These are phyloP conservation scores for Lycium barbarum DNA, from an alignment of 257 asterid genomes.

Conservation along the genomic window DNA sequence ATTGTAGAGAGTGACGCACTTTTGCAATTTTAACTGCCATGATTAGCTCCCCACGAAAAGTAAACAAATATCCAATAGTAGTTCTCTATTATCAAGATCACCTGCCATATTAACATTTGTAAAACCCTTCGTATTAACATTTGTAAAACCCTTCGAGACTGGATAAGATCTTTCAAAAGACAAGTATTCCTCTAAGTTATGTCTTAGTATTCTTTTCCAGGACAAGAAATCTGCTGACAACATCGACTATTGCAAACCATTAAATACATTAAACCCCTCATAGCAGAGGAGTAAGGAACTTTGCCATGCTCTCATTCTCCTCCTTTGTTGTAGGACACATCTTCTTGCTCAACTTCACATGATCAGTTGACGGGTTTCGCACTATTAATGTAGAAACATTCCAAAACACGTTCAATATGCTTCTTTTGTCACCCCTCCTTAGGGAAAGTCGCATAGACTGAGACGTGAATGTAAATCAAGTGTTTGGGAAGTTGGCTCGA, in stretches of 20 bases:
- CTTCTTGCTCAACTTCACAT: neutral
- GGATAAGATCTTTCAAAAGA: neutral
- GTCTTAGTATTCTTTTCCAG: neutral
- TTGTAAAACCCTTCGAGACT: neutral
- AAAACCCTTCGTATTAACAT: neutral
- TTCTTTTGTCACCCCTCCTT: neutral
- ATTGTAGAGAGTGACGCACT: neutral
- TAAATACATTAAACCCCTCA: neutral
- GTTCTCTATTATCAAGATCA: neutral
- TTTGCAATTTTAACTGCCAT: neutral
- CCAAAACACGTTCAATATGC: neutral
- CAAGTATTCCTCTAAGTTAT: neutral
- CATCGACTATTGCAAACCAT: neutral
- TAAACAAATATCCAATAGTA: slow-evolving; percentile 5
- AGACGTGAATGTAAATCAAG: no score
- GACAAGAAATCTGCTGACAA: neutral
- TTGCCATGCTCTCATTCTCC: neutral
- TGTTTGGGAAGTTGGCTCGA: no score
- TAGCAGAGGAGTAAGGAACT: neutral
- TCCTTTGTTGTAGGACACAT: neutral
- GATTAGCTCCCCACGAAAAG: slow-evolving; percentile 11
- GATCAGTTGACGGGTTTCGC: neutral
- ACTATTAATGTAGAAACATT: neutral
- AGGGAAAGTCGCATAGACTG: no score
- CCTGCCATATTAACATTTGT: slow-evolving; percentile 21